These are phyloP conservation scores for Globisporangium echinulatum DNA, from an alignment of 352 stramenopile species.

Conservation along the genomic window DNA sequence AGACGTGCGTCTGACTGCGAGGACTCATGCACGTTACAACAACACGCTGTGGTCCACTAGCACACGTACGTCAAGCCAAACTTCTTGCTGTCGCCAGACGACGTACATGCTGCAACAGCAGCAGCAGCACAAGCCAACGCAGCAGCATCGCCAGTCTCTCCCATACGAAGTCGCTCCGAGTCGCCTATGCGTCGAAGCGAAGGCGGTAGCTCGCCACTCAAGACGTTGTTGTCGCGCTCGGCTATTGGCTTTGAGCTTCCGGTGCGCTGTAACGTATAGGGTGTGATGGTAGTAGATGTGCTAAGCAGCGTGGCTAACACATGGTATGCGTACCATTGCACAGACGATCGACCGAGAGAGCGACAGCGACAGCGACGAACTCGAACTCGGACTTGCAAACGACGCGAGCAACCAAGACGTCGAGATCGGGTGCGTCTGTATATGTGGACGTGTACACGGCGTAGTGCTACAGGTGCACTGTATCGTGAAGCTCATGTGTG, in stretches of 20 bases:
- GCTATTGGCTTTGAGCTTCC: slow-evolving; percentile 1
- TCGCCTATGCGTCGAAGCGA: neutral
- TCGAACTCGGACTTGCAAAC: slow-evolving; percentile 3
- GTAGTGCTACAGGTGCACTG: neutral
- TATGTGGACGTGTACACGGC: neutral
- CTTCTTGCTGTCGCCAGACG: slow-evolving; percentile 22
- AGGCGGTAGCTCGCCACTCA: neutral
- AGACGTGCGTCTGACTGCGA: neutral
- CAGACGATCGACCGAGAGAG: neutral
- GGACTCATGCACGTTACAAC: too few species aligned
- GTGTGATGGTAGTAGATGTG: too few species aligned
- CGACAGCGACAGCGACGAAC: neutral
- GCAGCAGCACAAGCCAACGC: neutral
- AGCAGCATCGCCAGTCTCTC: neutral
- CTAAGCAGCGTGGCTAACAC: too few species aligned
- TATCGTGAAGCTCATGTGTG: neutral
- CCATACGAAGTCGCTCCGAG: neutral
- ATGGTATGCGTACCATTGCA: neutral
- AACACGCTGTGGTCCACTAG: neutral
- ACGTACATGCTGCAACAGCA: neutral
- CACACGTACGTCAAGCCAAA: slow-evolving; percentile 27
- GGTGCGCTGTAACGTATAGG: neutral
- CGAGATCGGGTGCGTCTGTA: slow-evolving; percentile 4
- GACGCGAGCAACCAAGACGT: neutral
- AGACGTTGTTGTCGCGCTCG: neutral